These are phyloP conservation scores for Pyrus communis DNA, from an alignment of 306 rosid species.

Conservation along the genomic window DNA sequence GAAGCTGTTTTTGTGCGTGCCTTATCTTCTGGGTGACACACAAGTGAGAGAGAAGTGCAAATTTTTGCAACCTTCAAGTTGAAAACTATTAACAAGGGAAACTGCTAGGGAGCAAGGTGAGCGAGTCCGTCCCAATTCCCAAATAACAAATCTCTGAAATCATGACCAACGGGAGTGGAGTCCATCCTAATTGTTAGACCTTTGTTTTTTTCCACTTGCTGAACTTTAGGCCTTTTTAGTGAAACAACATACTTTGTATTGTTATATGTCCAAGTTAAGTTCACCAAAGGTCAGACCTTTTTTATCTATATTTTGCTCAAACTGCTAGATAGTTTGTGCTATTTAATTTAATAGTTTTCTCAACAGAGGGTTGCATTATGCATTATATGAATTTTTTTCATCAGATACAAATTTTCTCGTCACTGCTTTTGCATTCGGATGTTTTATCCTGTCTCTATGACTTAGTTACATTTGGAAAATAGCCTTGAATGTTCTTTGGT, in stretches of 20 bases:
- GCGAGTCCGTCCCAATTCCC: not conserved
- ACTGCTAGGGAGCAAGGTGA: not conserved
- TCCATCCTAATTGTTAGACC: not conserved
- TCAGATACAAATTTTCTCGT: not conserved
- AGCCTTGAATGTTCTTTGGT: slow-evolving; percentile 3
- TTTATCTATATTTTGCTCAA: not conserved
- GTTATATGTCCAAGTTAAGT: not conserved
- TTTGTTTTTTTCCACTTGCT: not conserved
- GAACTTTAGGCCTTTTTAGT: not conserved
- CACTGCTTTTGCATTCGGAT: not conserved
- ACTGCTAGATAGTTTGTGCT: not conserved
- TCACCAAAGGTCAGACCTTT: not conserved
- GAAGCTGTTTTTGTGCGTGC: not conserved
- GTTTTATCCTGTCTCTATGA: not conserved
- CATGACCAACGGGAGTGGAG: not conserved
- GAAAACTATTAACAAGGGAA: not conserved
- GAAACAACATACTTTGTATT: not conserved
- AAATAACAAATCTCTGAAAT: not conserved
- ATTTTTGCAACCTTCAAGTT: not conserved
- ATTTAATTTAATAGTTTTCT: not conserved
- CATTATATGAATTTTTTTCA: not conserved
- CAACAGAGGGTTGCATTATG: not conserved
- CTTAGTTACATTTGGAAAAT: not conserved
- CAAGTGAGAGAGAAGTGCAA: not conserved
- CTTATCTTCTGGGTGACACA: not conserved